Conservation (phyloP, 2,329 filamentous ascomycete species). For the Aspergillus brunneoviolaceus region DNA sequence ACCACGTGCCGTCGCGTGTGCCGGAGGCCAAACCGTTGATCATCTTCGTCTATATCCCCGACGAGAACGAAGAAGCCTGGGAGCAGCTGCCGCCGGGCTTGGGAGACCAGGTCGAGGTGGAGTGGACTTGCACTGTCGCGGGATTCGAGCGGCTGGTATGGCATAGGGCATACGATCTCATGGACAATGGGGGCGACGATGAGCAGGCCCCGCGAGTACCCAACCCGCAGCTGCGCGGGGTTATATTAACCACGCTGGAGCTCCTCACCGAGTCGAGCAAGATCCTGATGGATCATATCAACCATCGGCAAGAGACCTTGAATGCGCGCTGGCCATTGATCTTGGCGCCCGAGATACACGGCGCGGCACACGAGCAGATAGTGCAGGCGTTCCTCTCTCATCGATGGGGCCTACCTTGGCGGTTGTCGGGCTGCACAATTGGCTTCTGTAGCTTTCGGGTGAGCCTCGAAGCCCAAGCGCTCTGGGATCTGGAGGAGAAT, state of each 20-base stretch:
- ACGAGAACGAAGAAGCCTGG: neutral
- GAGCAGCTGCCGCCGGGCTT: neutral
- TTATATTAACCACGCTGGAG: neutral
- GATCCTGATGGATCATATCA: neutral
- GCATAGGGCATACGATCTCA: neutral
- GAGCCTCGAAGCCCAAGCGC: neutral
- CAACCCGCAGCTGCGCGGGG: neutral
- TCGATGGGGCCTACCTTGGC: neutral
- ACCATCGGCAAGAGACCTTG: neutral
- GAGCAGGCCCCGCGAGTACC: neutral
- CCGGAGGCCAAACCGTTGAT: neutral
- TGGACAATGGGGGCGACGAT: neutral
- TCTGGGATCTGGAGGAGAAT: neutral
- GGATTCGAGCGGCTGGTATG: neutral
- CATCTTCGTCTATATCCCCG: neutral
- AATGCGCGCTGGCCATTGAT: neutral
- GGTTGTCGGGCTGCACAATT: neutral
- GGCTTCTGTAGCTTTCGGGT: neutral
- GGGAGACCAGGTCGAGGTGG: neutral
- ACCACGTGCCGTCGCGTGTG: neutral
- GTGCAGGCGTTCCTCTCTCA: neutral
- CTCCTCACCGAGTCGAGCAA: neutral
- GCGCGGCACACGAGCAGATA: neutral
- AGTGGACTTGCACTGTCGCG: neutral
- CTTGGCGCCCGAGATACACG: neutral